These are phyloP conservation scores for Pseudofabraea citricarpa DNA, from an alignment of 2,329 filamentous ascomycete genomes.

Conservation along the genomic window DNA sequence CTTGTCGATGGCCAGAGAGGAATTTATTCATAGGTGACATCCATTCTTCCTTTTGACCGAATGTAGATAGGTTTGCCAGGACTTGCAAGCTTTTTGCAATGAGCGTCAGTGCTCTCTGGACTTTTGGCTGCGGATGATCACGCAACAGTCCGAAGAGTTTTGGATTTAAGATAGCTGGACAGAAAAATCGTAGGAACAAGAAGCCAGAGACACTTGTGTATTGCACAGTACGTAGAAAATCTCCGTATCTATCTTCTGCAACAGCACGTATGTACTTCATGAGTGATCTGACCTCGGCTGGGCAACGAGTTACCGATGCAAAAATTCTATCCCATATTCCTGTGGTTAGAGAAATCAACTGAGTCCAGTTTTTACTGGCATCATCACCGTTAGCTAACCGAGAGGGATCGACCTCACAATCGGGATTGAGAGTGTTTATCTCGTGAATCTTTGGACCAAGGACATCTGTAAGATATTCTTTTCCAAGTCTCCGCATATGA, in stretches of 20 bases:
- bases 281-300: constrained; percentile 75
- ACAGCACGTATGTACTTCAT: constrained; percentile 90
- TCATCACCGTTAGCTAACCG: constrained; percentile 64
- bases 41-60: constrained; percentile 95
- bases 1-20: constrained; percentile 66
- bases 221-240: constrained; percentile 81
- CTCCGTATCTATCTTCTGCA: constrained; percentile 89
- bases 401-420: constrained; percentile 94
- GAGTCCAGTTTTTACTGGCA: constrained; percentile 76
- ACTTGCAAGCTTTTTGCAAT: constrained; percentile 92
- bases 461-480: constrained; percentile 85
- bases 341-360: constrained; percentile 70
- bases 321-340: constrained; percentile 83
- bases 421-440: constrained; percentile 84
- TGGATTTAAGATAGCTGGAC: constrained; percentile 91
- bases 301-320: constrained; percentile 68
- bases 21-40: constrained; percentile 99
- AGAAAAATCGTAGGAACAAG: constrained; percentile 90
- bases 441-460: constrained; percentile 80
- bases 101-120: constrained; percentile 83
- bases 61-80: constrained; percentile 83
- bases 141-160: constrained; percentile 82
- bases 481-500: constrained; percentile 91
- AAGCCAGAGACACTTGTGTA: constrained; percentile 97
- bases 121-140: constrained; percentile 77